Conservation (phyloP, 805 yeast species). For the Scheffersomyces lignosus region DNA sequence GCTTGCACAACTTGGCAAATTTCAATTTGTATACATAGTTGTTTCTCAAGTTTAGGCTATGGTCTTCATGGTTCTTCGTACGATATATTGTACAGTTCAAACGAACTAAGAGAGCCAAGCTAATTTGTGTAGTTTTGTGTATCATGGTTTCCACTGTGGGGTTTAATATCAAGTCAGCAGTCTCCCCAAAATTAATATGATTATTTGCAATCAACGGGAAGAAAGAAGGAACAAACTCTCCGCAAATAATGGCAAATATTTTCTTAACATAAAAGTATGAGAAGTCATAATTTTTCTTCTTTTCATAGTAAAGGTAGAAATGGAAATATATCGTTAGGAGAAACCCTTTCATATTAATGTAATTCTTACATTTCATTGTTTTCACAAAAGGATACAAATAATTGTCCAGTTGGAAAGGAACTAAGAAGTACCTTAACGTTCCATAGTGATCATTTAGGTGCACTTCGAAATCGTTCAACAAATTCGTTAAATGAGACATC, state of each 20-base stretch:
- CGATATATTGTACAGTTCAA: constrained; percentile 21
- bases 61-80: constrained; percentile 19
- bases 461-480: constrained; percentile 4
- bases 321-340: constrained; percentile 28
- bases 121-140: constrained; percentile 30
- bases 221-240: constrained; percentile 33
- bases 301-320: constrained; percentile 42
- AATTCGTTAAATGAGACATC: constrained; percentile 17
- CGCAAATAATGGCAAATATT: constrained; percentile 18
- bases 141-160: constrained; percentile 31
- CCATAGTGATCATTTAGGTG: not conserved
- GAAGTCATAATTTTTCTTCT: constrained; percentile 20
- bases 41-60: constrained; percentile 15
- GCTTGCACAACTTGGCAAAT: constrained; percentile 21
- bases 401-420: constrained; percentile 4
- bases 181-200: constrained; percentile 39
- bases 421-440: constrained; percentile 1
- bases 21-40: constrained; percentile 18
- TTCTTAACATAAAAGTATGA: constrained; percentile 37
- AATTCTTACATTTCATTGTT: constrained; percentile 13
- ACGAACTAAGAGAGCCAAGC: constrained; percentile 23
- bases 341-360: constrained; percentile 18
- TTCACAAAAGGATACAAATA: constrained; percentile 10
- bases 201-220: constrained; percentile 31
- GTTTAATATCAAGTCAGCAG: constrained; percentile 41